Conservation (phyloP, 192 early-diverging fungal genomes). For the Haplosporangium gracile region DNA sequence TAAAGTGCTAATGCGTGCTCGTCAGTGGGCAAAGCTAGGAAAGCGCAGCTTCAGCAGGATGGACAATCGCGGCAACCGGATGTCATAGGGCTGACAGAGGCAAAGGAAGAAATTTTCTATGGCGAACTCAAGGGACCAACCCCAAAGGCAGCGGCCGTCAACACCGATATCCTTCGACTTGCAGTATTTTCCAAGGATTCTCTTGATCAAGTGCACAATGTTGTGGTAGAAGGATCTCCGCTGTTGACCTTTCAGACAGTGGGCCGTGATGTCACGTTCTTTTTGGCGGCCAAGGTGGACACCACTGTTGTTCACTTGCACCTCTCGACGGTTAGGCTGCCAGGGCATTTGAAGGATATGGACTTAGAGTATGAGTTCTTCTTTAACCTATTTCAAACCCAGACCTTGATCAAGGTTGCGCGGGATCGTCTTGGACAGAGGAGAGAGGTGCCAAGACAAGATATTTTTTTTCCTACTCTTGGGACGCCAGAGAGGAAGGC, state of each 20-base stretch:
- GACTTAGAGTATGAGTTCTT: conserved; percentile 24
- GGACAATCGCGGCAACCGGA: conserved; percentile 27
- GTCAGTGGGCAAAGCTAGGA: conserved; percentile 14
- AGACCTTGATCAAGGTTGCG: conserved; percentile 18
- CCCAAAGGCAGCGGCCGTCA: conserved; percentile 20
- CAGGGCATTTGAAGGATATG: conserved; percentile 15
- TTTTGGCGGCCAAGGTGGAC: conserved; percentile 19
- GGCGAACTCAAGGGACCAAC: conserved; percentile 28
- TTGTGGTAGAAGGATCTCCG: conserved; percentile 14
- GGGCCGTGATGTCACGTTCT: conserved; percentile 23
- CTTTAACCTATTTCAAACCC: conserved; percentile 22
- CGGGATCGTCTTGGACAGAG: conserved; percentile 14
- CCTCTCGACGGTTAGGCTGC: conserved; percentile 21
- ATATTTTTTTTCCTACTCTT: conserved; percentile 6
- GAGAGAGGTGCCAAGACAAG: background rate
- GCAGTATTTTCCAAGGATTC: conserved; percentile 31
- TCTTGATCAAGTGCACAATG: conserved; percentile 16
- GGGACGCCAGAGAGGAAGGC: conserved; percentile 10
- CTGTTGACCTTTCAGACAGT: conserved; percentile 28
- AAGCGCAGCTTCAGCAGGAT: conserved; percentile 22
- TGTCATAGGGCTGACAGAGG: conserved; percentile 7
- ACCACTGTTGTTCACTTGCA: conserved; percentile 18
- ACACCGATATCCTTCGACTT: conserved; percentile 26
- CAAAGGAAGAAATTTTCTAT: conserved; percentile 23
- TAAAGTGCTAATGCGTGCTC: conserved; percentile 29